Base-by-base conservation (phyloP, 805 yeast genomes). In the Lachancea waltii region DNA sequence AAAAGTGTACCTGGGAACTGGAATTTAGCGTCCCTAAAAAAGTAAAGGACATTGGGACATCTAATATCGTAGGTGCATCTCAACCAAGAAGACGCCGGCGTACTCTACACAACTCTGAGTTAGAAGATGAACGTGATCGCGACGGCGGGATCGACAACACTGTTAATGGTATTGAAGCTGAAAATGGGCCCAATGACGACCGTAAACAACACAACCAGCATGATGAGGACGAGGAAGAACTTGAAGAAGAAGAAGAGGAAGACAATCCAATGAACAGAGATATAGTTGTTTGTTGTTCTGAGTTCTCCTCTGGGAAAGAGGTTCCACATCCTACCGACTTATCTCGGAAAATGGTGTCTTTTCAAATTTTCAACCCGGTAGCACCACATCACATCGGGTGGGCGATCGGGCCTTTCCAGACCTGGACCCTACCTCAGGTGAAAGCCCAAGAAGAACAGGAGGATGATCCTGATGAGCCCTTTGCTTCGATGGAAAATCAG, bases 321-420 rank as follows among this genome's bases (percentile, higher is more conserved):
- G 64, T 73, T 2, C 82, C 90, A 0, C 95, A 87, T 51, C 79
- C 87, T 0, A 67, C 75, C 4, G 95, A 87, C 56, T 57, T 73
- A 24, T 69, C 81, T 3, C 85, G 85, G 54, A 90, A 87, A 49
- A 69, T 80, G 1, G 86, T 75, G 35, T 69, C 77, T 15, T 90
- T 79, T 68, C 77, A 80, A 11, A 65, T 85, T 7, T 80, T 79
- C 53, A 84, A 80, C 39, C 95, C 97, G 1, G 82, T 86, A 1
- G 81, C 95, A 25, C 85, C 98, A 1, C 97, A 89, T 49, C 97
- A 90, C 59, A 69, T 92, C 15, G 97, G 97, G 0, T 92, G 95
- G 80, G 89, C 95, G 0, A 75, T 87, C 3, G 98, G 97, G 0
- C 81, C 95, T 2, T 92, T 90, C 57, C 79, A 79, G 29, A 73